Evolutionary conservation across 371 early-diverging fungal species (phyloP), one percentile per base, ranked within the genome.

Genomic region (Mucor saturninus): DNA sequence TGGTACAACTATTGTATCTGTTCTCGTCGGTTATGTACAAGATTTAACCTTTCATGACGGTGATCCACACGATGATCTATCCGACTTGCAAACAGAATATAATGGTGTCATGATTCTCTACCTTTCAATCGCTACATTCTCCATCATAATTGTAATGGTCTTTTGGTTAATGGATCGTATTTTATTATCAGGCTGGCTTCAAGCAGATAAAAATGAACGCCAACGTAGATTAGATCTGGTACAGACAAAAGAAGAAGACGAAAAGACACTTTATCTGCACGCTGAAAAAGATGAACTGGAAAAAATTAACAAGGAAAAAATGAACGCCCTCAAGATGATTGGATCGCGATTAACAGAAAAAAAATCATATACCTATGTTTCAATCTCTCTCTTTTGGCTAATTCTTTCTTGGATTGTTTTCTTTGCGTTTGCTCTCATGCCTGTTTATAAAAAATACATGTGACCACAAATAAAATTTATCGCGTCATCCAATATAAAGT

Each of bases 21-120:
- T 80, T 1, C 14, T 82, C 4, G 74, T 79, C 29, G 84, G 84
- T 14, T 76, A 77, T 59, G 73, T 84, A 3, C 84, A 84, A 58
- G 84, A 84, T 64, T 55, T 76, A 29, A 76, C 80, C 0, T 75
- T 67, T 43, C 80, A 77, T 38, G 80, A 80, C 38, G 77, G 77
- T 29, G 46, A 80, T 32, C 72, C 76, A 0, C 56, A 69, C 29
- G 76, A 80, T 50, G 64, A 77, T 49, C 43, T 48, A 2, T 9
- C 45, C 0, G 80, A 80, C 56, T 58, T 77, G 3, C 59, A 68
- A 45, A 52, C 50, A 26, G 77, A 80, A 30, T 80, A 80, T 46
- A 54, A 74, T 59, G 76, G 80, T 13, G 80, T 80, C 42, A 80
- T 80, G 80, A 63, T 70, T 31, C 50, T 80, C 1, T 80, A 77